phyloP scores from a whole-genome alignment of 2,329 filamentous ascomycete species.

The Monosporascus sp. region DNA sequence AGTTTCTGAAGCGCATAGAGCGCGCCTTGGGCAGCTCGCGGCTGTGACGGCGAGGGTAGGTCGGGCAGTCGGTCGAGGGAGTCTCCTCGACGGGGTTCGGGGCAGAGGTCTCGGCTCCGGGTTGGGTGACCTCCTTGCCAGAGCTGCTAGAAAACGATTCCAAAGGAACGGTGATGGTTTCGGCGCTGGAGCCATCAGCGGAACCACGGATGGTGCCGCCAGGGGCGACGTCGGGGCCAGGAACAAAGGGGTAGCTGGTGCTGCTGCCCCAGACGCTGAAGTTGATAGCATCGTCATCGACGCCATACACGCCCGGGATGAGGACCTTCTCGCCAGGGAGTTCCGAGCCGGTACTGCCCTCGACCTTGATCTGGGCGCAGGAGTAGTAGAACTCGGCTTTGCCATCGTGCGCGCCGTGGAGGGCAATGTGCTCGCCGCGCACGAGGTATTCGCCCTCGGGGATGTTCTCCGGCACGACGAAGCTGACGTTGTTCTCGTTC shows the following conservation, averaged over 20 bases:
- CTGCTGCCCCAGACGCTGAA: constrained; percentile 4
- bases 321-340: constrained; percentile 4
- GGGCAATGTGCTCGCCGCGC: constrained; percentile 20
- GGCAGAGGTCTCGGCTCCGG: too few relatives aligned
- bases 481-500: constrained; percentile 8
- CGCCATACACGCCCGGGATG: neutral
- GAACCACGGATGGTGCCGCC: constrained; percentile 4
- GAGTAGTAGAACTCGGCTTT: constrained; percentile 12
- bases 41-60: too few relatives aligned
- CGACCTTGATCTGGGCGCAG: constrained; percentile 15
- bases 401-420: constrained; percentile 16
- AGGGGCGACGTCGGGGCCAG: constrained; percentile 3
- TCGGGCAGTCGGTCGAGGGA: too few relatives aligned
- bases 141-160: too few relatives aligned
- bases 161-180: too few relatives aligned
- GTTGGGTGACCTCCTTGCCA: too few relatives aligned
- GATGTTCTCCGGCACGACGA: constrained; percentile 16
- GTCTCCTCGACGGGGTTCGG: too few relatives aligned
- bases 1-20: too few relatives aligned
- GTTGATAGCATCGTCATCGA: constrained; percentile 3
- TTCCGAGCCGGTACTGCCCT: constrained; percentile 1
- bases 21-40: too few relatives aligned
- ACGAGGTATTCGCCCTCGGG: constrained; percentile 22
- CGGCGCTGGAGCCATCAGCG: constrained; percentile 4
- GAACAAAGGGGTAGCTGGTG: constrained; percentile 2